Evolutionary conservation across 805 yeast genomes (phyloP).

Genomic region (Nakazawaea ishiwadae): DNA sequence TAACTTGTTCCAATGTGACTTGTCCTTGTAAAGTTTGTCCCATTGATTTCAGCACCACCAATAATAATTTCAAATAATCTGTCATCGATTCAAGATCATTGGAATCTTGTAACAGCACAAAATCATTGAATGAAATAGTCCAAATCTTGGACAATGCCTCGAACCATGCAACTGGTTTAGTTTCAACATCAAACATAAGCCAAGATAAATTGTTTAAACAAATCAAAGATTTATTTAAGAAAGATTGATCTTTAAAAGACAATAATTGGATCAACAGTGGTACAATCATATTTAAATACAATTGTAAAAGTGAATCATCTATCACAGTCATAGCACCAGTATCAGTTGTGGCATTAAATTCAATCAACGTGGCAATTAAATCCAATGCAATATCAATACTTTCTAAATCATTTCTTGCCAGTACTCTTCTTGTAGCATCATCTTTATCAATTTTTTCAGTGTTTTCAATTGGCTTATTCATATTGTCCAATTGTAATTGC

Average conservation of each 20-base stretch:
- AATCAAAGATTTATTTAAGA: conserved; percentile 51
- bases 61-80: conserved; percentile 30
- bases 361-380: conserved; percentile 69
- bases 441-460: conserved; percentile 25
- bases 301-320: conserved; percentile 20
- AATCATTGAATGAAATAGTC: conserved; percentile 19
- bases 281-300: conserved; percentile 14
- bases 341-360: conserved; percentile 33
- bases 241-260: conserved; percentile 31
- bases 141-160: conserved; percentile 25
- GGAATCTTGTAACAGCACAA: background rate
- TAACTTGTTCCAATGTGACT: conserved; percentile 24
- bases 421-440: conserved; percentile 34
- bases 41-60: conserved; percentile 33
- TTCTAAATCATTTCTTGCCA: conserved; percentile 50
- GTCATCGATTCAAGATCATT: conserved; percentile 21
- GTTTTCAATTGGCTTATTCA: conserved; percentile 26
- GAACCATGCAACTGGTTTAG: conserved; percentile 36
- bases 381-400: conserved; percentile 72
- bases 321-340: conserved; percentile 14
- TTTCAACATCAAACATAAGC: conserved; percentile 37
- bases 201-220: conserved; percentile 72
- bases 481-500: conserved; percentile 24
- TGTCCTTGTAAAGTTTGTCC: conserved; percentile 29
- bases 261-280: conserved; percentile 34